Conservation (phyloP, 2,329 filamentous ascomycete genomes). For the Incumbomyces lentus region DNA sequence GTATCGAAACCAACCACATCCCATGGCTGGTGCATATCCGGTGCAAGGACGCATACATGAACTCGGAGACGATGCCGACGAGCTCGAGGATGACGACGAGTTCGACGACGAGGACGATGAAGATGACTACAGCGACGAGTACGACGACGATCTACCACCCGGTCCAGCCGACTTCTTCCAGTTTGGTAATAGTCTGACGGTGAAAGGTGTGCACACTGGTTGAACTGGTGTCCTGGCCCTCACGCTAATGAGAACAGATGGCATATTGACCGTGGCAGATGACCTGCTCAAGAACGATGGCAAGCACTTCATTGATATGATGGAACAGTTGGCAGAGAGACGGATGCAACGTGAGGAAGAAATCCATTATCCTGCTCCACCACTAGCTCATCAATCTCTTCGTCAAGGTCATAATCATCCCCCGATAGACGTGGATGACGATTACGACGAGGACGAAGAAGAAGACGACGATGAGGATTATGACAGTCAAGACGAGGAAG, state of each 20-base stretch:
- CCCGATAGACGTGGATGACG: slow-evolving; percentile 62
- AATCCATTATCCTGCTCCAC: slow-evolving; percentile 57
- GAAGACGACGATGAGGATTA: slow-evolving; percentile 65
- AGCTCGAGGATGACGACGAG: slow-evolving; percentile 45
- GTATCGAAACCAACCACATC: slow-evolving; percentile 21
- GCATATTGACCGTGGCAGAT: slow-evolving; percentile 96
- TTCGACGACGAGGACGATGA: slow-evolving; percentile 58
- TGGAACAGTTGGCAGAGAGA: slow-evolving; percentile 96
- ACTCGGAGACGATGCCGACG: slow-evolving; percentile 43
- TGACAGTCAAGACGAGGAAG: slow-evolving; percentile 53
- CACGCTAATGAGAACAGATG: slow-evolving; percentile 46
- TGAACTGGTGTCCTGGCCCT: neutral
- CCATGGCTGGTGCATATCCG: slow-evolving; percentile 39
- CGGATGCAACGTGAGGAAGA: slow-evolving; percentile 96
- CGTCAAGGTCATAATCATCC: slow-evolving; percentile 68
- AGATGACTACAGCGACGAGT: slow-evolving; percentile 55
- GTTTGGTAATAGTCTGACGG: slow-evolving; percentile 93
- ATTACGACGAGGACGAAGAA: slow-evolving; percentile 46
- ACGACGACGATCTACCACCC: slow-evolving; percentile 54
- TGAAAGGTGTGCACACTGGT: slow-evolving; percentile 54
- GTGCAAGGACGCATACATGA: slow-evolving; percentile 60
- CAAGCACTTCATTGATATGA: slow-evolving; percentile 99
- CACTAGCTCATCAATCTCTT: slow-evolving; percentile 45
- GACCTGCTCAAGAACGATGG: slow-evolving; percentile 97
- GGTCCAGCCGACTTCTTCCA: slow-evolving; percentile 83